phyloP scores from a whole-genome alignment of 257 asterid genomes.

The Coffea canephora region DNA sequence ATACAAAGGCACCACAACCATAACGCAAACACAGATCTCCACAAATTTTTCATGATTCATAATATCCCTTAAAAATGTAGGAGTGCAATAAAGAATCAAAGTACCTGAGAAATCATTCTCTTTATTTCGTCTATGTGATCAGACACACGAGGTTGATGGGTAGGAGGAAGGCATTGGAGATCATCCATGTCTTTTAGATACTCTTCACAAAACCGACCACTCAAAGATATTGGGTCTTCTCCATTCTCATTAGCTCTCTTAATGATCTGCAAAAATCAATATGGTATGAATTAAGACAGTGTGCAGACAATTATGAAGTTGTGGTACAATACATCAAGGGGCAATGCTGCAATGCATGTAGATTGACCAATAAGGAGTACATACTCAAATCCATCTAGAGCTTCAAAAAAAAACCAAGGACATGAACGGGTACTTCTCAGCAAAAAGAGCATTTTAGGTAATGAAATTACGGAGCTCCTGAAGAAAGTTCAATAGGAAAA shows the following conservation, averaged over 20 bases:
- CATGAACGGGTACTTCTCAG: not conserved
- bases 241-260: constrained; percentile 63
- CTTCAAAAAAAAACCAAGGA: not conserved
- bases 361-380: not conserved
- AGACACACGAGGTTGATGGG: constrained; percentile 77
- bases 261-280: constrained; percentile 54
- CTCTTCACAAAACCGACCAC: constrained; percentile 76
- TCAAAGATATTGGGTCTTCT: constrained; percentile 61
- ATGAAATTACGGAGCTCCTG: not conserved
- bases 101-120: constrained; percentile 78
- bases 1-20: not conserved
- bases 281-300: not conserved
- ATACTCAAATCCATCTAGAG: not conserved
- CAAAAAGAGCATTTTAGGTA: not conserved
- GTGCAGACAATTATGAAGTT: not conserved
- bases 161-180: constrained; percentile 81
- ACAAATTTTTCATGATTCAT: not conserved
- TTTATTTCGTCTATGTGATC: constrained; percentile 71
- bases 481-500: not conserved
- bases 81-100: constrained; percentile 6
- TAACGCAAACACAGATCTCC: not conserved
- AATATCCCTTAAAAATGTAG: not conserved
- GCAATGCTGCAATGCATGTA: not conserved
- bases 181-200: constrained; percentile 73
- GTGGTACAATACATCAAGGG: not conserved